A percentile compares a stretch with the other conserved stretches of the same genome.
Conservation (phyloP, 2,329 filamentous ascomycete genomes). For the Thelonectria rubi region DNA sequence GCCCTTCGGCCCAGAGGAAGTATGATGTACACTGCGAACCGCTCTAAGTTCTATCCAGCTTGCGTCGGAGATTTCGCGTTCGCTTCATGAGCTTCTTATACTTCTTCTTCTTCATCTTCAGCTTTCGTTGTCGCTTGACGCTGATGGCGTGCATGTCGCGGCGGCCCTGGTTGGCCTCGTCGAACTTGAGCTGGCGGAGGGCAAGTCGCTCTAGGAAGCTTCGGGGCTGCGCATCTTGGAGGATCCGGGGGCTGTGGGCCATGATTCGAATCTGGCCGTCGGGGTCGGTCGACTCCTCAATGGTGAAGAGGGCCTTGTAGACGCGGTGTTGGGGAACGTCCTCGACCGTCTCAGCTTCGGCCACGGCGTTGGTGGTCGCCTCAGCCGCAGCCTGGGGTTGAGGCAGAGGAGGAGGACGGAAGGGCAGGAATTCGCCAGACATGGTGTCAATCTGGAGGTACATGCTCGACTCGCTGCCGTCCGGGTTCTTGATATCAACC, state of each 20-base stretch:
- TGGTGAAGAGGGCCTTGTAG: slow-evolving; percentile 72
- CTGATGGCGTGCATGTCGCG: slow-evolving; percentile 81
- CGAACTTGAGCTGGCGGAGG: slow-evolving; percentile 68
- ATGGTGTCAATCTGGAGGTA: slow-evolving; percentile 74
- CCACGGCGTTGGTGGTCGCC: slow-evolving; percentile 46
- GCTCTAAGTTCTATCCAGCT: slow-evolving; percentile 72
- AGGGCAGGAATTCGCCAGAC: slow-evolving; percentile 78
- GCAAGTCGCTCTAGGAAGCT: slow-evolving; percentile 78
- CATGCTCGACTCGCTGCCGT: slow-evolving; percentile 66
- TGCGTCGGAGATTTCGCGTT: slow-evolving; percentile 87
- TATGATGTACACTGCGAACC: slow-evolving; percentile 41
- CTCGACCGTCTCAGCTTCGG: slow-evolving; percentile 47
- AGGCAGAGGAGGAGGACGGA: slow-evolving; percentile 85
- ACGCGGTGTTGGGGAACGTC: slow-evolving; percentile 59
- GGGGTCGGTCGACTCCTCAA: slow-evolving; percentile 71
- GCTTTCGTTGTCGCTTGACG: slow-evolving; percentile 88
- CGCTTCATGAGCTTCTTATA: slow-evolving; percentile 99
- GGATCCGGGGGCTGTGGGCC: slow-evolving; percentile 67
- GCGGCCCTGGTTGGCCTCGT: slow-evolving; percentile 59
- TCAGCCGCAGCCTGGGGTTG: slow-evolving; percentile 62
- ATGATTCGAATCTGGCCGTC: slow-evolving; percentile 68
- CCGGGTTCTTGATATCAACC: slow-evolving; percentile 64
- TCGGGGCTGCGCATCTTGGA: slow-evolving; percentile 59
- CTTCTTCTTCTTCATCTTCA: slow-evolving; percentile 99
- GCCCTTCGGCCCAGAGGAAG: slow-evolving; percentile 22